phyloP scores from a whole-genome alignment of 1,284 basidiomycete genomes.

The Heterobasidion annosum region DNA sequence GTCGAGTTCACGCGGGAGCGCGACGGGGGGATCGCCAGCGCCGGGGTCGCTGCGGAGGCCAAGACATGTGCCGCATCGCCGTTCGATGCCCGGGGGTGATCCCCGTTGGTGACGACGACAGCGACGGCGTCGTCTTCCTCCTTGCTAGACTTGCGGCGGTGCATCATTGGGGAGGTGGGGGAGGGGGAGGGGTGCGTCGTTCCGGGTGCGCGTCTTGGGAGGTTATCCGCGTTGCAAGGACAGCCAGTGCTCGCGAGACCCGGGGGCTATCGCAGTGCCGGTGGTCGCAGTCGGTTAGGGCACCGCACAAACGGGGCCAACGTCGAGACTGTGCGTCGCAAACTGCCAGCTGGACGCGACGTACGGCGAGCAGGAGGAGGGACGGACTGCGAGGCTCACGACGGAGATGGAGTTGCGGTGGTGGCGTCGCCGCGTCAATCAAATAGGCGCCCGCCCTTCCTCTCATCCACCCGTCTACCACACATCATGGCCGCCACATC shows the following conservation, averaged over 20 bases:
- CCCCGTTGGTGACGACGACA: conserved; percentile 13
- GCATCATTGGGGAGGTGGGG: conserved; percentile 8
- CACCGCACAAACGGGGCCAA: not conserved
- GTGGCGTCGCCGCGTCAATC: too few species aligned
- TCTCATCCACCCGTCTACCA: too few species aligned
- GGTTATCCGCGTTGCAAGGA: not conserved
- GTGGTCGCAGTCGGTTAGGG: not conserved
- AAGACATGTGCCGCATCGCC: not conserved
- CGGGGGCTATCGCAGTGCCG: not conserved
- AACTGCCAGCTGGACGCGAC: too few species aligned
- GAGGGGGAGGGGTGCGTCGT: too few species aligned
- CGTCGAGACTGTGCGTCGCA: too few species aligned
- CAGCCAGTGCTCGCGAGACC: not conserved
- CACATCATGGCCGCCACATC: not conserved
- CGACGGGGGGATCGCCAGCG: not conserved
- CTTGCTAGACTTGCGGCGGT: conserved; percentile 24
- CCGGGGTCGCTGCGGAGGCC: not conserved
- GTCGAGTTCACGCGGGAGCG: conserved; percentile 26
- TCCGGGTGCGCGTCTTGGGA: too few species aligned
- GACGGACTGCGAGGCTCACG: too few species aligned
- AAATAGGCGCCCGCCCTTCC: too few species aligned
- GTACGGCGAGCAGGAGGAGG: too few species aligned
- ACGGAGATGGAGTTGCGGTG: too few species aligned
- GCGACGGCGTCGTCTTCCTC: conserved; percentile 21
- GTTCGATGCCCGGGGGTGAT: conserved; percentile 1